These are phyloP conservation scores for Stentor roeselii DNA, from an alignment of 73 alveolate species.

Conservation along the genomic window DNA sequence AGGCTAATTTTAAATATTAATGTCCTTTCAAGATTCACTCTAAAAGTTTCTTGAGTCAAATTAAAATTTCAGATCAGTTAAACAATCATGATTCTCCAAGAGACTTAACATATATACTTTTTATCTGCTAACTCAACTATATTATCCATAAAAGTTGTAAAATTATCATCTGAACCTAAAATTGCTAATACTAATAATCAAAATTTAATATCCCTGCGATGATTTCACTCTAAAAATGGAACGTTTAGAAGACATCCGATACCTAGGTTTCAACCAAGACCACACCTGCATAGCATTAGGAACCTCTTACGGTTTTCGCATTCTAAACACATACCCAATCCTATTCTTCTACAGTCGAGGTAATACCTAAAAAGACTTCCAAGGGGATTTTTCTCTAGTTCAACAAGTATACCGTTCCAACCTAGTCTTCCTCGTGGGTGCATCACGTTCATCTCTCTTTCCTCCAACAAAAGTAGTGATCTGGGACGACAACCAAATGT, in stretches of 20 bases:
- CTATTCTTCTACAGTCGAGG: constrained; percentile 31
- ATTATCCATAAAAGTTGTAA: too few species aligned
- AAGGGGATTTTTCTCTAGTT: constrained; percentile 90
- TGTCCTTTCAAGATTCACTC: too few species aligned
- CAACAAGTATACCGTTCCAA: constrained; percentile 91
- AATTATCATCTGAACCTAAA: too few species aligned
- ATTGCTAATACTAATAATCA: too few species aligned
- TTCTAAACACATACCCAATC: constrained; percentile 74
- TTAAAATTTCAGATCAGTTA: too few species aligned
- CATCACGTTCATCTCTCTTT: constrained; percentile 83
- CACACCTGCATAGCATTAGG: constrained; percentile 85
- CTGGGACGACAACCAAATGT: constrained; percentile 91
- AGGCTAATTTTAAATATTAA: too few species aligned
- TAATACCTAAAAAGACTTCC: constrained; percentile 45
- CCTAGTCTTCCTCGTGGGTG: constrained; percentile 95
- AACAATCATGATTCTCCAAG: too few species aligned
- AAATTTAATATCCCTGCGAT: too few species aligned
- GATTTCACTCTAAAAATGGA: not conserved
- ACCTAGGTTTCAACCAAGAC: constrained; percentile 85
- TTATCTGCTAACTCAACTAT: too few species aligned
- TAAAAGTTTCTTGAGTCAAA: too few species aligned
- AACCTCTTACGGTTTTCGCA: constrained; percentile 73
- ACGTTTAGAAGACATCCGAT: constrained; percentile 52
- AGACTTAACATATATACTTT: too few species aligned
- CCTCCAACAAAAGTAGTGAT: constrained; percentile 80